These are phyloP conservation scores for Kalaharituber pfeilii DNA, from an alignment of 2,329 filamentous ascomycete species.

Conservation along the genomic window DNA sequence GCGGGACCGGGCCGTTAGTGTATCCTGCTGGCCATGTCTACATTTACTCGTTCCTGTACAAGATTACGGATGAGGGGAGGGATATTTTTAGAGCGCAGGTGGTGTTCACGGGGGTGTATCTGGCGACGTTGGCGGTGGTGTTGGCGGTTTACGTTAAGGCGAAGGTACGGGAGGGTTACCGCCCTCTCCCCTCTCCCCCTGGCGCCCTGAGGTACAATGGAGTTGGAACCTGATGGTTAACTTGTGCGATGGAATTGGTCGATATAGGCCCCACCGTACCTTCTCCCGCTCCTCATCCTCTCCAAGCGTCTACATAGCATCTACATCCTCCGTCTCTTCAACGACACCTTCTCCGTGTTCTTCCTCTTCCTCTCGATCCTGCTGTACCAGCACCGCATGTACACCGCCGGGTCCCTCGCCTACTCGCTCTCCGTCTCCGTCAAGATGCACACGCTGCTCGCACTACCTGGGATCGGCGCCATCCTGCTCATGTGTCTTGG, in stretches of 20 bases:
- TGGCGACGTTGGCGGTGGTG: conserved; percentile 56
- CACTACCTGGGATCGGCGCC: conserved; percentile 61
- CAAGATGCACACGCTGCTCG: conserved; percentile 83
- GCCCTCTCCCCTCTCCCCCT: background rate
- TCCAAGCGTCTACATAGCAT: conserved; percentile 91
- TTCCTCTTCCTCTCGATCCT: conserved; percentile 72
- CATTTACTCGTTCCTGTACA: conserved; percentile 65
- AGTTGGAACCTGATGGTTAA: background rate
- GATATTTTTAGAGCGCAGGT: conserved; percentile 69
- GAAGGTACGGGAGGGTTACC: conserved; percentile 34
- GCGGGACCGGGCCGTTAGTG: conserved; percentile 79
- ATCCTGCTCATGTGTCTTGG: conserved; percentile 53
- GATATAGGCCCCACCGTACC: conserved; percentile 58
- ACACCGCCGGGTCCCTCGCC: conserved; percentile 52
- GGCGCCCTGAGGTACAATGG: background rate
- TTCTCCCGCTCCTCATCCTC: conserved; percentile 68
- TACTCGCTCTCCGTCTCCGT: conserved; percentile 72
- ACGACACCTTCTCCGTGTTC: conserved; percentile 76
- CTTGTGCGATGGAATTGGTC: background rate
- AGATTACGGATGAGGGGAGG: conserved; percentile 55
- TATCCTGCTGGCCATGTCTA: conserved; percentile 92
- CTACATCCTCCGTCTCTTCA: conserved; percentile 83
- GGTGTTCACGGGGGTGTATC: conserved; percentile 64
- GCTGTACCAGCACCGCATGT: conserved; percentile 55
- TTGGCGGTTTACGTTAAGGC: conserved; percentile 66